These are phyloP conservation scores for Tritrichomonas musculus DNA, from an alignment of 208 protist genomes.

Conservation along the genomic window DNA sequence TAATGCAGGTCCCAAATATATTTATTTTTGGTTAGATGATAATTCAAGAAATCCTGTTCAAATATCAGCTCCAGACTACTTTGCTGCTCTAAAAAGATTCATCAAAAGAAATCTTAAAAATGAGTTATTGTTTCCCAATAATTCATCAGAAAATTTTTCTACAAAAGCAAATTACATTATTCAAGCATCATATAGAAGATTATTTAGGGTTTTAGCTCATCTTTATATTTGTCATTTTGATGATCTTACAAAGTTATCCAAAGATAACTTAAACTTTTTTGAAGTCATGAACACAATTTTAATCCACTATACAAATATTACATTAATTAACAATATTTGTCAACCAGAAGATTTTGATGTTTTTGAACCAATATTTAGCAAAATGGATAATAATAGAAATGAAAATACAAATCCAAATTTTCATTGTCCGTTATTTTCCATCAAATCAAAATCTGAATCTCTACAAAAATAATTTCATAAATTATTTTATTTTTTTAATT, in stretches of 20 bases:
- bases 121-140: background rate
- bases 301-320: background rate
- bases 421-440: too few species aligned
- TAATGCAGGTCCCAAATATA: background rate
- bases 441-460: too few species aligned
- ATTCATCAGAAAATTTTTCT: background rate
- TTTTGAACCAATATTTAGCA: background rate
- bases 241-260: background rate
- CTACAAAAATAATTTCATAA: too few species aligned
- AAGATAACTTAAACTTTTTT: background rate
- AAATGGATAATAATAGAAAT: too few species aligned
- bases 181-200: background rate
- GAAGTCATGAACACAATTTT: background rate
- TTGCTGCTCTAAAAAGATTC: background rate
- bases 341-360: background rate
- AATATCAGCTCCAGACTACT: background rate
- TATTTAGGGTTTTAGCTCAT: background rate
- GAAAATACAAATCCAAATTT: too few species aligned
- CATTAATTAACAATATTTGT: background rate
- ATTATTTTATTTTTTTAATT: too few species aligned
- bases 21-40: slow-evolving; percentile 7
- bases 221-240: background rate
- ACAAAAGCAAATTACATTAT: background rate
- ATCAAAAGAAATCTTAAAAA: background rate
- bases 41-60: background rate